Evolutionary conservation across 1,139 yeast genomes (phyloP).

Genomic region (Nakaseomyces uthaithaninus): DNA sequence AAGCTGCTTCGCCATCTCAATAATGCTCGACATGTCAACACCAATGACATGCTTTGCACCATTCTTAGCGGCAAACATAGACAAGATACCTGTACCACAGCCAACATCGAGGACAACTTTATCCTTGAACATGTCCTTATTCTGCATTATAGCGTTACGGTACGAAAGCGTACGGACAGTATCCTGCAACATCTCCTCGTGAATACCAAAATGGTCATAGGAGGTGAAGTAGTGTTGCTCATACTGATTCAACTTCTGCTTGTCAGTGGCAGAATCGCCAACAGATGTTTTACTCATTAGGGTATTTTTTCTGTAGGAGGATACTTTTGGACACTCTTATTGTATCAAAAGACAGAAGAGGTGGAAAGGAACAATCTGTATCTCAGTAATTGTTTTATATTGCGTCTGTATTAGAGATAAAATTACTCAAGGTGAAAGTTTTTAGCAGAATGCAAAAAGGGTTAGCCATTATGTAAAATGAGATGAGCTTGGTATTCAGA

Average conservation of each 20-base stretch:
- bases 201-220: conserved; percentile 95
- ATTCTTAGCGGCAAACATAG: conserved; percentile 97
- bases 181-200: conserved; percentile 98
- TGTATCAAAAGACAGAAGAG: too few species aligned
- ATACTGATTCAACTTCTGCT: conserved; percentile 45
- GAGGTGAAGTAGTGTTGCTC: conserved; percentile 94
- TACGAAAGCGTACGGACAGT: conserved; percentile 86
- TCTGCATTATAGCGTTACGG: conserved; percentile 86
- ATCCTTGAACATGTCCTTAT: conserved; percentile 81
- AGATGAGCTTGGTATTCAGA: too few species aligned
- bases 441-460: too few species aligned
- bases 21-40: conserved; percentile 94
- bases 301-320: background rate
- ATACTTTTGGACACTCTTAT: background rate
- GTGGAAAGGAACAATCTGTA: too few species aligned
- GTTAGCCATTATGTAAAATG: too few species aligned
- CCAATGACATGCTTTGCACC: conserved; percentile 97
- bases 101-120: conserved; percentile 97
- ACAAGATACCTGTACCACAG: conserved; percentile 94
- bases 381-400: too few species aligned
- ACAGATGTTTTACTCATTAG: conserved; percentile 22
- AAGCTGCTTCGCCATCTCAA: conserved; percentile 86
- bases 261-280: conserved; percentile 35
- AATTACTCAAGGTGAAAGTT: too few species aligned
- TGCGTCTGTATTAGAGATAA: too few species aligned